These are phyloP conservation scores for Tricholomella constricta DNA, from an alignment of 768 basidiomycete species.

Conservation along the genomic window DNA sequence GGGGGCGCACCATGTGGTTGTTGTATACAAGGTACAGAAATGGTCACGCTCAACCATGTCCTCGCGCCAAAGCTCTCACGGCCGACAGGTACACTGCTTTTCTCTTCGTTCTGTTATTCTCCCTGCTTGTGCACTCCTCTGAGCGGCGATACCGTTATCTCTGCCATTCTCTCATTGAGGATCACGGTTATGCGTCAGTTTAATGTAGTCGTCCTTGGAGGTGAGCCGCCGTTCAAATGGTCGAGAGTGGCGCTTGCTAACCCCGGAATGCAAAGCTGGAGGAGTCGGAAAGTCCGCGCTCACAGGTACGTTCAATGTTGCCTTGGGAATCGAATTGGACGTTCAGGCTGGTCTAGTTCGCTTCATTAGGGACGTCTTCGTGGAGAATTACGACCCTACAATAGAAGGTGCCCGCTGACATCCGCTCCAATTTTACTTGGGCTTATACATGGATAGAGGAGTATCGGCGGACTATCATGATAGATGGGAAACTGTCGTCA, in stretches of 20 bases:
- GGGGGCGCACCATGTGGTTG: conserved; percentile 49
- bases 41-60: conserved; percentile 7
- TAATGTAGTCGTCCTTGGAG: conserved; percentile 81
- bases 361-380: conserved; percentile 71
- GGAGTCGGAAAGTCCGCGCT: conserved; percentile 89
- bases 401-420: conserved; percentile 63
- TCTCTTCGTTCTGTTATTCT: neutral
- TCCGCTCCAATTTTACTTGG: neutral
- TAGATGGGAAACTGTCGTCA: conserved; percentile 64
- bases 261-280: conserved; percentile 54
- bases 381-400: conserved; percentile 81
- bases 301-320: conserved; percentile 43
- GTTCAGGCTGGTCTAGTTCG: conserved; percentile 44
- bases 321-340: neutral
- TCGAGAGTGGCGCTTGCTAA: conserved; percentile 1
- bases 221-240: conserved; percentile 38
- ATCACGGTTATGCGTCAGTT: conserved; percentile 58
- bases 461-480: conserved; percentile 64
- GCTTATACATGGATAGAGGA: conserved; percentile 51
- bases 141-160: neutral
- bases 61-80: conserved; percentile 20
- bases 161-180: neutral
- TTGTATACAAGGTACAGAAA: neutral
- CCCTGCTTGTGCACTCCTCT: neutral
- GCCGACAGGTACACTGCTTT: conserved; percentile 12